These are phyloP conservation scores for Agapanthus africanus DNA, from an alignment of 106 monocot species.

Conservation along the genomic window DNA sequence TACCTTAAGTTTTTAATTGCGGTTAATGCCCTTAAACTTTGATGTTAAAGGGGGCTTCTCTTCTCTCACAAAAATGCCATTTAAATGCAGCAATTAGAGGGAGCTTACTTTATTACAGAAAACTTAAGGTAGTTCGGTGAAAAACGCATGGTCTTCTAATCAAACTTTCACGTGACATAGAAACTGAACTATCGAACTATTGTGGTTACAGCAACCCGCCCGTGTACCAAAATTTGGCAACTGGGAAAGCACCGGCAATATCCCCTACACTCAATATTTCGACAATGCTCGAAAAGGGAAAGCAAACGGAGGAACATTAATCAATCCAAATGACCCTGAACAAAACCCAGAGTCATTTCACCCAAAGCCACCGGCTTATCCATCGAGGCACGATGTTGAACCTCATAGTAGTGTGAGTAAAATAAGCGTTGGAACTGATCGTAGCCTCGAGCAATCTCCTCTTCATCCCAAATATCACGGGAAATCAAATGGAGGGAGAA, in stretches of 20 bases:
- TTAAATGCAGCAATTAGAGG: too few relatives aligned
- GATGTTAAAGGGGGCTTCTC: too few relatives aligned
- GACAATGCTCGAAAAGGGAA: constrained; percentile 59
- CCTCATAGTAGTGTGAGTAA: neutral
- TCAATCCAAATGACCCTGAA: constrained; percentile 69
- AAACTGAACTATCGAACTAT: neutral
- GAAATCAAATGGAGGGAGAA: constrained; percentile 13
- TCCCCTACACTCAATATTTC: constrained; percentile 62
- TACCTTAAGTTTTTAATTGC: too few relatives aligned
- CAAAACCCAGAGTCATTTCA: constrained; percentile 46
- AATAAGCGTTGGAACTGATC: constrained; percentile 13
- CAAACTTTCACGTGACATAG: too few relatives aligned
- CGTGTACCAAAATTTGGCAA: constrained; percentile 74
- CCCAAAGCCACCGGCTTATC: neutral
- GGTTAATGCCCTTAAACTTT: too few relatives aligned
- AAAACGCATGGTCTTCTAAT: too few relatives aligned
- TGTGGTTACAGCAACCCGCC: constrained; percentile 35
- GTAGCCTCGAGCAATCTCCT: constrained; percentile 19
- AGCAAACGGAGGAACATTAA: constrained; percentile 25
- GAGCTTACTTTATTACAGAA: too few relatives aligned
- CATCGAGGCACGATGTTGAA: neutral
- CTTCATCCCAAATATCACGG: too few relatives aligned
- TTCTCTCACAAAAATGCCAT: too few relatives aligned
- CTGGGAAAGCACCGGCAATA: constrained; percentile 41
- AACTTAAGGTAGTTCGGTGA: too few relatives aligned